These are phyloP conservation scores for Fusarium clavum DNA, from an alignment of 2,329 filamentous ascomycete genomes.

Conservation along the genomic window DNA sequence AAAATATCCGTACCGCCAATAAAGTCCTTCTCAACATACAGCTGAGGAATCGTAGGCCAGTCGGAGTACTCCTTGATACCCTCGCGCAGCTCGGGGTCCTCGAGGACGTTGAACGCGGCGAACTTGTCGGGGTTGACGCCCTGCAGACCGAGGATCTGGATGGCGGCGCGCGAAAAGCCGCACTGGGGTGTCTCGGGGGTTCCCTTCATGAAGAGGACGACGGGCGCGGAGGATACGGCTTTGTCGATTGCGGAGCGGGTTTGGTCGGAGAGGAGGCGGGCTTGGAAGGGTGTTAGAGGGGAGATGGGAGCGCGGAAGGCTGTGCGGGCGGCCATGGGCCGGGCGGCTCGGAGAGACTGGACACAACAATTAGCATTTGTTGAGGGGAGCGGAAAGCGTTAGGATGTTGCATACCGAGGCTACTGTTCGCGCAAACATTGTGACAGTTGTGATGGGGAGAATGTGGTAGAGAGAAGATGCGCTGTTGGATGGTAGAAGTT, in stretches of 20 bases:
- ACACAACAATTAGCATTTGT: slow-evolving; percentile 11
- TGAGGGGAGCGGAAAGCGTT: neutral
- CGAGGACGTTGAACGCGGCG: slow-evolving; percentile 96
- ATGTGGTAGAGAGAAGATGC: slow-evolving; percentile 21
- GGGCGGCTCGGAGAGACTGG: slow-evolving; percentile 53
- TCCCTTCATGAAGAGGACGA: slow-evolving; percentile 99
- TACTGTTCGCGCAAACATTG: slow-evolving; percentile 47
- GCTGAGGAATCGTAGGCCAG: slow-evolving; percentile 98
- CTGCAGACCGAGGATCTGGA: slow-evolving; percentile 94
- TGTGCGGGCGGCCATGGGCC: slow-evolving; percentile 49
- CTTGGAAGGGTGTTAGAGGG: slow-evolving; percentile 53
- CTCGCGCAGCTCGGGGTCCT: slow-evolving; percentile 86
- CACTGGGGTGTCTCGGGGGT: slow-evolving; percentile 96
- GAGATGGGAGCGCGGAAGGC: slow-evolving; percentile 44
- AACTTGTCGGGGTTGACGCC: slow-evolving; percentile 96
- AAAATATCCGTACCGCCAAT: slow-evolving; percentile 98
- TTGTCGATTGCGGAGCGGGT: slow-evolving; percentile 89
- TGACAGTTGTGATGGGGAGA: slow-evolving; percentile 27
- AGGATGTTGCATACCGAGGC: slow-evolving; percentile 31
- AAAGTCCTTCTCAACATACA: slow-evolving; percentile 96
- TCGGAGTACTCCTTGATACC: slow-evolving; percentile 99
- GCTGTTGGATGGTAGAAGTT: slow-evolving; percentile 27
- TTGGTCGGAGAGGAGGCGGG: slow-evolving; percentile 82
- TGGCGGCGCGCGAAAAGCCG: slow-evolving; percentile 93
- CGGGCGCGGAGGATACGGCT: slow-evolving; percentile 86